Percentiles rank a stretch among this genome's conserved stretches.
Conservation (phyloP, 1,139 yeast genomes). For the Yamadazyma kanchanaburiensis region DNA sequence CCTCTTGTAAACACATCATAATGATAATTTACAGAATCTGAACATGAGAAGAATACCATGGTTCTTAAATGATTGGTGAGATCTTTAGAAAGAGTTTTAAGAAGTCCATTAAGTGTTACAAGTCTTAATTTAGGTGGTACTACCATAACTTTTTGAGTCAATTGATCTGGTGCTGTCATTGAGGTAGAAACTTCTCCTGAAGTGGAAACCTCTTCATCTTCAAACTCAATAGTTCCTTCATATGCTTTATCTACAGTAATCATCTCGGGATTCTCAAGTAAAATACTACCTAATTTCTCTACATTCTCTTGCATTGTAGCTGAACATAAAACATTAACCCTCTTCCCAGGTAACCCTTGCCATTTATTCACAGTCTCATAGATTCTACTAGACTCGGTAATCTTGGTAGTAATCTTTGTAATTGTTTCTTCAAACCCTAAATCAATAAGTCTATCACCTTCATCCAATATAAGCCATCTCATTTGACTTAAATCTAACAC, state of each 20-base stretch:
- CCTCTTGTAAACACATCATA: constrained; percentile 65
- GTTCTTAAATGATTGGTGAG: constrained; percentile 46
- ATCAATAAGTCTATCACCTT: constrained; percentile 94
- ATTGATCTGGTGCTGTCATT: constrained; percentile 81
- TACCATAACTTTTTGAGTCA: constrained; percentile 69
- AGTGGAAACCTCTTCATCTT: constrained; percentile 25
- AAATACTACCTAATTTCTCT: constrained; percentile 72
- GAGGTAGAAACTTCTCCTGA: constrained; percentile 17
- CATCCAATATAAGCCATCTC: constrained; percentile 85
- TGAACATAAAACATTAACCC: constrained; percentile 84
- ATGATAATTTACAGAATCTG: constrained; percentile 94
- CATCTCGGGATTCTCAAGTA: constrained; percentile 70
- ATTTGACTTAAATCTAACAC: constrained; percentile 69
- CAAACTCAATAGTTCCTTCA: constrained; percentile 38
- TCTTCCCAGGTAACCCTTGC: constrained; percentile 60
- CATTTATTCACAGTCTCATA: constrained; percentile 34
- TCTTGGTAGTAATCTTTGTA: constrained; percentile 62
- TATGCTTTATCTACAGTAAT: constrained; percentile 33
- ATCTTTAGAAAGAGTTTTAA: constrained; percentile 38
- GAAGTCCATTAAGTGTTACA: constrained; percentile 69
- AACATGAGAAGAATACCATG: constrained; percentile 86
- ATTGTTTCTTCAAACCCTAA: constrained; percentile 94
- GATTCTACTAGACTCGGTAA: constrained; percentile 45
- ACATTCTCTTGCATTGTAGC: constrained; percentile 89
- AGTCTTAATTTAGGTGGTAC: constrained; percentile 90